Percentiles rank a stretch among this genome's conserved stretches.
phyloP scores from a whole-genome alignment of 2,329 filamentous ascomycete genomes.

The Graphilbum ipis-grandicollis region DNA sequence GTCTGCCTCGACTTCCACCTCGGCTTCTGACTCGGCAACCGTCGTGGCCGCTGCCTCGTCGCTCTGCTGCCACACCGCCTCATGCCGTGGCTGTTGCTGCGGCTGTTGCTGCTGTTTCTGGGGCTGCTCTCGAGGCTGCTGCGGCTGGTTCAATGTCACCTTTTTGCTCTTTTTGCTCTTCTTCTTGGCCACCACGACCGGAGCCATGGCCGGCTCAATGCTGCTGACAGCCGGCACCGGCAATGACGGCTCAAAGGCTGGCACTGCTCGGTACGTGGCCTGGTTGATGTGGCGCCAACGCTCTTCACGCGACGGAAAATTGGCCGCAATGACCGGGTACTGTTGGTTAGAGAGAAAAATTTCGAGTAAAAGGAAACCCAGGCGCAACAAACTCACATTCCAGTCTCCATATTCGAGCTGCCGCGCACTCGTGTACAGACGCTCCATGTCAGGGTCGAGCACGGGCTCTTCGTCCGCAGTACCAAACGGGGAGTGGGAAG shows the following conservation, averaged over 20 bases:
- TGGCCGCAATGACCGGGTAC: slow-evolving; percentile 86
- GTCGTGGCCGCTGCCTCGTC: slow-evolving; percentile 1
- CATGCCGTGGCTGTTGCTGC: too few relatives aligned
- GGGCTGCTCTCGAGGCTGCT: too few relatives aligned
- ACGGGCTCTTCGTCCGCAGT: too few relatives aligned
- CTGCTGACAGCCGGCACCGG: background rate
- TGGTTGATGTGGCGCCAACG: slow-evolving; percentile 26
- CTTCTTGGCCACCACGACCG: slow-evolving; percentile 6
- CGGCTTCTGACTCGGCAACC: background rate
- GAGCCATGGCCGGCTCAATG: too few relatives aligned
- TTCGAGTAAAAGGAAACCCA: background rate
- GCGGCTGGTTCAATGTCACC: slow-evolving; percentile 3
- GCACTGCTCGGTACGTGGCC: slow-evolving; percentile 18
- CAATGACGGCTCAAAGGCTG: slow-evolving; percentile 1
- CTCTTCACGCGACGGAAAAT: slow-evolving; percentile 48
- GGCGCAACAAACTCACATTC: slow-evolving; percentile 50
- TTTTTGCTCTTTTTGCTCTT: slow-evolving; percentile 11
- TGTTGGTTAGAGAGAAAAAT: slow-evolving; percentile 20
- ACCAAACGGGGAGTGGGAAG: too few relatives aligned
- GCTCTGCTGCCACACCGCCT: slow-evolving; percentile 6
- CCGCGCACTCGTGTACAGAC: slow-evolving; percentile 51
- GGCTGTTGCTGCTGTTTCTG: too few relatives aligned
- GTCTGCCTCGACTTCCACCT: background rate
- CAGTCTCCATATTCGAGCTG: slow-evolving; percentile 73
- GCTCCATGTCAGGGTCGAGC: slow-evolving; percentile 55